Evolutionary conservation across 2,329 filamentous ascomycete species (phyloP), one percentile per base, ranked within the genome.

Genomic region (Chrysoporthe austroafricana): DNA sequence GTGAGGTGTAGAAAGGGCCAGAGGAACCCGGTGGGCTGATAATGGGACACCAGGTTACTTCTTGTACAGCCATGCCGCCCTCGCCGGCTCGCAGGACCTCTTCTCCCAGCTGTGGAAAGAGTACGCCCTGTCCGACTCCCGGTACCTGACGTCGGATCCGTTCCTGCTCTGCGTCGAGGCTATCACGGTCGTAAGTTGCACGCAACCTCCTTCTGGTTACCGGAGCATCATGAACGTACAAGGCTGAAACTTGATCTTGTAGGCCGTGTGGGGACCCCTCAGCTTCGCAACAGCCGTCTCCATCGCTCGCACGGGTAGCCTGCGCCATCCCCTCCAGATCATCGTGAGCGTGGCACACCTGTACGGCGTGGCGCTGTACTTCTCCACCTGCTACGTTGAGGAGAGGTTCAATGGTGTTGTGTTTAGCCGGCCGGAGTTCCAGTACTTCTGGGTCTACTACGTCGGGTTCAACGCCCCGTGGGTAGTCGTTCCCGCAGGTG

Each of bases 101-200:
- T 90, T 94, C 66, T 92, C 90, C 2, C 93, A 97, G 81, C 83
- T 97, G 57, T 97, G 94, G 94, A 97, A 97, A 76, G 94, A 97
- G 79, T 97, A 97, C 77, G 86, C 92, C 3, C 84, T 94, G 44
- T 94, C 92, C 2, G 94, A 97, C 80, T 96, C 93, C 65, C 86
- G 94, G 56, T 97, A 97, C 75, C 82, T 97, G 73, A 94, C 90
- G 2, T 88, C 89, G 21, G 91, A 96, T 75, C 85, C 90, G 1
- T 94, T 97, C 74, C 93, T 96, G 73, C 82, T 97, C n/a, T 94
- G 91, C 77, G 90, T 97, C 78, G 94, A 97, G 83, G 88, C 86
- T 21, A 88, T 97, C 70, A 97, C 94, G 1, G 89, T 89, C 54
- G 91, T 94, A 80, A 74, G 88, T 71, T 8, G 18, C 16, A 18